These are phyloP conservation scores for Aspergillus sp. DNA, from an alignment of 2,329 filamentous ascomycete species.

Conservation along the genomic window DNA sequence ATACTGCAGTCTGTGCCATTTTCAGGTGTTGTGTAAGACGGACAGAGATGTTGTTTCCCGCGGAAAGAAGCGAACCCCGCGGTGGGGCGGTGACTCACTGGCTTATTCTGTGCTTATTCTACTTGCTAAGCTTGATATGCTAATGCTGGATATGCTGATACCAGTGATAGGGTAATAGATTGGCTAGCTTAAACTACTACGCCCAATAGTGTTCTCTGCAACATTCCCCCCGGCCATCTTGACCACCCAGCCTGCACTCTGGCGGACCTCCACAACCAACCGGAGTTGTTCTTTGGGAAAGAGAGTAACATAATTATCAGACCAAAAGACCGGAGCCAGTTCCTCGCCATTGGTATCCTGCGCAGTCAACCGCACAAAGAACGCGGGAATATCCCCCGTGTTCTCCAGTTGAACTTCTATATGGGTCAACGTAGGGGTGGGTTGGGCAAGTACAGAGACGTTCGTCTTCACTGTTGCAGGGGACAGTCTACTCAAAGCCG, in stretches of 20 bases:
- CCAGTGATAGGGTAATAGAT: neutral
- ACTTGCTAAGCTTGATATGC: too few relatives aligned
- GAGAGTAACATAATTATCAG: constrained; percentile 64
- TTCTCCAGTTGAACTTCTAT: constrained; percentile 52
- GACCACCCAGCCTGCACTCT: constrained; percentile 9
- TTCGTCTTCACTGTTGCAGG: constrained; percentile 39
- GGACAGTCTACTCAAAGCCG: constrained; percentile 43
- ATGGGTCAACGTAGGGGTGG: neutral
- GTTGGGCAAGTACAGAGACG: neutral
- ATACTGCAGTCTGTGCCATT: neutral
- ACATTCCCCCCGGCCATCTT: constrained; percentile 27
- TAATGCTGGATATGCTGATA: too few relatives aligned
- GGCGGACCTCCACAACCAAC: constrained; percentile 33
- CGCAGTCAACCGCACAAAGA: constrained; percentile 57
- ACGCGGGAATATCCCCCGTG: constrained; percentile 52
- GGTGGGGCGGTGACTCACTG: neutral
- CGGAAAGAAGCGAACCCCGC: neutral
- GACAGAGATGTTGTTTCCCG: neutral
- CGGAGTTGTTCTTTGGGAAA: constrained; percentile 56
- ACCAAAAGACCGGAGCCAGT: constrained; percentile 56
- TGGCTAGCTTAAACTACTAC: neutral
- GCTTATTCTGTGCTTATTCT: too few relatives aligned
- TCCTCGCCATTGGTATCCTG: constrained; percentile 47
- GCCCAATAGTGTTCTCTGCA: neutral
- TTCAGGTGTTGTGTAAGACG: neutral